Conservation (phyloP, 306 rosid genomes). For the Lablab purpureus region DNA sequence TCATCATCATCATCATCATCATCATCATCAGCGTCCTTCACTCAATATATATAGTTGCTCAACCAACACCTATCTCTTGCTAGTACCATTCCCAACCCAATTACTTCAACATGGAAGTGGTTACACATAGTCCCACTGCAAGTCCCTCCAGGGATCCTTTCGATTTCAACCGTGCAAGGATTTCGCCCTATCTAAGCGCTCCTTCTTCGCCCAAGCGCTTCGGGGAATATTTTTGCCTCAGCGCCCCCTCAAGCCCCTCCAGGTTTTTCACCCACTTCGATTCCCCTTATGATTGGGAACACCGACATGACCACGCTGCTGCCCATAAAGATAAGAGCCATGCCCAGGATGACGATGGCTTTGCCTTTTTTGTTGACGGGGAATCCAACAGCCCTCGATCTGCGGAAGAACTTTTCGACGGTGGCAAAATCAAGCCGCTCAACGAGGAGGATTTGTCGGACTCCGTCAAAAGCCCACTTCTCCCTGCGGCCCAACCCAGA, state of each 20-base stretch:
- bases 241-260: conserved; percentile 84
- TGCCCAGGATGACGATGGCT: neutral
- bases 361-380: conserved; percentile 64
- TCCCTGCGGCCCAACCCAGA: conserved; percentile 38
- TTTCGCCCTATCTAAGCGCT: conserved; percentile 57
- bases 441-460: conserved; percentile 7
- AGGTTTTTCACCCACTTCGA: conserved; percentile 57
- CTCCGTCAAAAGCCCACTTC: conserved; percentile 37
- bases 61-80: neutral
- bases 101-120: conserved; percentile 57
- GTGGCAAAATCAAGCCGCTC: conserved; percentile 69
- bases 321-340: neutral
- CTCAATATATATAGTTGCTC: neutral
- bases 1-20: no score
- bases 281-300: neutral
- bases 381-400: conserved; percentile 63
- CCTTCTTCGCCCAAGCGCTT: conserved; percentile 72
- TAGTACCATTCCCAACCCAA: neutral
- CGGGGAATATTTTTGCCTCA: conserved; percentile 60
- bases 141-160: conserved; percentile 51
- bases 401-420: conserved; percentile 86
- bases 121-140: conserved; percentile 39
- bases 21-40: no score
- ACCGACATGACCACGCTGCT: no score
- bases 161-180: conserved; percentile 55